Base-by-base conservation (phyloP, 495 filamentous ascomycete genomes). In the Aspergillus bridgeri region DNA sequence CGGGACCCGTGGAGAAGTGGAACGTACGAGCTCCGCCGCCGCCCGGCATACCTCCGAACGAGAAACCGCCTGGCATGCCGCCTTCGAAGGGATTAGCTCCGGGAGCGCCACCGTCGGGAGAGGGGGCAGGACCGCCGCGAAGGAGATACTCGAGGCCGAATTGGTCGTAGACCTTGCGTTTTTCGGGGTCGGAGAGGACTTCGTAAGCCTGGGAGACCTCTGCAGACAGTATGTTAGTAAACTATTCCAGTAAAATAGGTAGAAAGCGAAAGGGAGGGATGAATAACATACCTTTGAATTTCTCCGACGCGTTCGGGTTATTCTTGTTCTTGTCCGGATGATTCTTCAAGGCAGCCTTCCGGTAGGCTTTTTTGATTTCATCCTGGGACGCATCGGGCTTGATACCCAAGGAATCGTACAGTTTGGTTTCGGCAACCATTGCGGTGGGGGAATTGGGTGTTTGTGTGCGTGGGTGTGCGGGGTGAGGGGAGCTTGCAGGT, bases 311-410 rank as follows among this genome's bases (percentile, higher is more conserved):
- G 18, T 81, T 68, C 18, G 91, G 87, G 63, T 94, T 90, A 72
- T 95, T 88, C 69, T 92, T 93, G 78, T 98, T 98, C 80, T 98
- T 98, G 73, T 98, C 94, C 0, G 94, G 94, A 67, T 98, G 94
- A 68, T 85, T 86, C 78, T 96, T 97, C 68, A 98, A 75, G 46
- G 94, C 95, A 42, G 83, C 81, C 79, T 94, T 95, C 60, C 90
- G 92, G 69, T 98, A 98, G 38, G 87, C 94, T 66, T 99, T 99
- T 74, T 96, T 97, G 73, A 99, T 94, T 56, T 98, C 92, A 67
- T 97, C 94, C 66, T 92, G 89, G 3, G 83, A 82, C 4, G 93
- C 90, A 53, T 85, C 82, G 11, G 94, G 83, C 65, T 87, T 88
- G 77, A 96, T 71, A 69, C 81, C 80, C 48, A 96, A 76, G 42